phyloP scores from a whole-genome alignment of 306 rosid genomes.

The Erythrophleum fordii region DNA sequence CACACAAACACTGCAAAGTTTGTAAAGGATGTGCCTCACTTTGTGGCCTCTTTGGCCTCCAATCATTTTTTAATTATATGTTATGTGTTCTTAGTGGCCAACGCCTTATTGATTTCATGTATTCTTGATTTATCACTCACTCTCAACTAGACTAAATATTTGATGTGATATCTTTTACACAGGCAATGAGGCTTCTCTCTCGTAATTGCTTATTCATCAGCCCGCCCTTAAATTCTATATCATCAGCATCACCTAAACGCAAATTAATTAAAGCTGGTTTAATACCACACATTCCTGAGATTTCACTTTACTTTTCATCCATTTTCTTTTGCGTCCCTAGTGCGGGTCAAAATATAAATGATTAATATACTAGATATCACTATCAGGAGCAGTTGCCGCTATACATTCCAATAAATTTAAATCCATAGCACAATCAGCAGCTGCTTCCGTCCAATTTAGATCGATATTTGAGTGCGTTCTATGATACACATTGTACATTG shows the following conservation, averaged over 20 bases:
- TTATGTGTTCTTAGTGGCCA: not conserved
- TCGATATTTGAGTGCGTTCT: not conserved
- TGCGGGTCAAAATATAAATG: not conserved
- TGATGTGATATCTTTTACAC: not conserved
- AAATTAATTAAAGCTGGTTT: too few species aligned
- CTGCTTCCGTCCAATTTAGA: too few species aligned
- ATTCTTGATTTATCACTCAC: not conserved
- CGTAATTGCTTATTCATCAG: too few species aligned
- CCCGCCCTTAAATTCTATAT: too few species aligned
- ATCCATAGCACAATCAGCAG: not conserved
- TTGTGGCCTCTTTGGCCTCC: conserved; percentile 14
- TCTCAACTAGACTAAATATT: not conserved
- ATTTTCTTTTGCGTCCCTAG: not conserved
- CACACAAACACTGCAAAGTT: conserved; percentile 39
- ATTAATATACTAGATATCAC: not conserved
- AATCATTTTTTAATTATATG: not conserved
- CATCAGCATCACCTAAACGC: too few species aligned
- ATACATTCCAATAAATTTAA: not conserved
- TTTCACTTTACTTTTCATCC: not conserved
- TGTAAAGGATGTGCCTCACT: conserved; percentile 34
- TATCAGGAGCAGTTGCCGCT: too few species aligned
- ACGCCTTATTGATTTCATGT: not conserved
- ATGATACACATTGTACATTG: not conserved
- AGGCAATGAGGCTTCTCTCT: not conserved
- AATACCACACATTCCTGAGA: too few species aligned